Conservation (phyloP, 2,329 filamentous ascomycete species). For the Paecilomyces niveus region DNA sequence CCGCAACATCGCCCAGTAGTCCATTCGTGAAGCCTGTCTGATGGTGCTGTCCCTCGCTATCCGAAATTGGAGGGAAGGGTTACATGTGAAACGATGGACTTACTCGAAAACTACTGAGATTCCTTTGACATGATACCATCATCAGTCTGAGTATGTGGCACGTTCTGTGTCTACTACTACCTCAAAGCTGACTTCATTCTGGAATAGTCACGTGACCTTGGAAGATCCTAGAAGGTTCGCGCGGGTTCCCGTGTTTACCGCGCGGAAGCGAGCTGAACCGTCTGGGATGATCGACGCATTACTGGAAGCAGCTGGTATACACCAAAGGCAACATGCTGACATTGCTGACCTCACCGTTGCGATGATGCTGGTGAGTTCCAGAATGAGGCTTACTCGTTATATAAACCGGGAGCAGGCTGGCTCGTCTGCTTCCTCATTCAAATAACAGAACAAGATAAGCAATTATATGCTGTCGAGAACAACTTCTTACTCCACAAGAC, state of each 20-base stretch:
- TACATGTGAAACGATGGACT: not conserved
- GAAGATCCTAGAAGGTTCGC: not conserved
- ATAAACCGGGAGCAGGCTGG: not conserved
- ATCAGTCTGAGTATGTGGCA: not conserved
- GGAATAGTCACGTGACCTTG: not conserved
- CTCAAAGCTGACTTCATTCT: not conserved
- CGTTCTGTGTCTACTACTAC: not conserved
- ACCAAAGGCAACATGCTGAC: not conserved
- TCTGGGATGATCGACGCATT: constrained; percentile 8
- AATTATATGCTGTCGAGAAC: constrained; percentile 6
- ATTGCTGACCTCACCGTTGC: not conserved
- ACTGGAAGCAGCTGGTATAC: constrained; percentile 7
- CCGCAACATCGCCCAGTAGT: constrained; percentile 55
- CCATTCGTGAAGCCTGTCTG: not conserved
- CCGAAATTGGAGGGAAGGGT: not conserved
- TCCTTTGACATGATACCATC: not conserved
- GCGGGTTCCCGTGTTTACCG: not conserved
- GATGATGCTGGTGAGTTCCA: not conserved
- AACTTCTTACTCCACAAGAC: too few relatives aligned
- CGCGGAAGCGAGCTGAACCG: constrained; percentile 4
- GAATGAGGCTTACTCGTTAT: not conserved
- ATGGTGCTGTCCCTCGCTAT: not conserved
- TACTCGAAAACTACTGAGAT: not conserved
- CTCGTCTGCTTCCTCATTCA: constrained; percentile 9
- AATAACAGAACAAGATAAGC: constrained; percentile 12